Evolutionary conservation across 2,329 filamentous ascomycete species (phyloP).

Genomic region (Nothophoma quercina): DNA sequence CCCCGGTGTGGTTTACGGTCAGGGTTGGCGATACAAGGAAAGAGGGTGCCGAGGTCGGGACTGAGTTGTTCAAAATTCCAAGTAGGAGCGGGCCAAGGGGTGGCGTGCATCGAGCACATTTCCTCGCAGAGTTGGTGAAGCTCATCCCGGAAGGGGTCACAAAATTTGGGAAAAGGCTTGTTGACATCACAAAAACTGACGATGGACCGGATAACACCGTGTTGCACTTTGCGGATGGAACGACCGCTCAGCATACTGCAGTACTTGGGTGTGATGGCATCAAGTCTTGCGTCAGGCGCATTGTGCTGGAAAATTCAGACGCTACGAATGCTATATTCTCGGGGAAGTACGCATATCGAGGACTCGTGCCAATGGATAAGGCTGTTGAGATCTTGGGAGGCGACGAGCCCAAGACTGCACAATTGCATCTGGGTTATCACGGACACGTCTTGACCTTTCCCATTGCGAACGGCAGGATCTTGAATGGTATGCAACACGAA

Average conservation of each 20-base stretch:
- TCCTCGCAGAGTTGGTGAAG: conserved; percentile 59
- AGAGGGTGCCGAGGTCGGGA: conserved; percentile 21
- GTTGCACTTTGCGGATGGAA: conserved; percentile 56
- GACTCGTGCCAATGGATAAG: conserved; percentile 66
- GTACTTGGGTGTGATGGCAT: conserved; percentile 72
- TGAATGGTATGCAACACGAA: conserved; percentile 55
- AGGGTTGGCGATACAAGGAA: conserved; percentile 35
- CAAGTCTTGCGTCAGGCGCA: conserved; percentile 62
- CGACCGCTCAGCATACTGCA: conserved; percentile 52
- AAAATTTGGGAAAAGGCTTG: conserved; percentile 51
- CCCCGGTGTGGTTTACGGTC: conserved; percentile 34
- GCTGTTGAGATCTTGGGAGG: conserved; percentile 59
- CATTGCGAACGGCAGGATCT: conserved; percentile 61
- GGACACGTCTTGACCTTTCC: conserved; percentile 70
- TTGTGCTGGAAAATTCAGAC: conserved; percentile 59
- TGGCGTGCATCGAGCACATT: conserved; percentile 58
- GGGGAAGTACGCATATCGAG: conserved; percentile 68
- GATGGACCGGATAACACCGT: conserved; percentile 37
- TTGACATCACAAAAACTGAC: conserved; percentile 31
- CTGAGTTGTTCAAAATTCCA: conserved; percentile 34
- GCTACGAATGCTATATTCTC: conserved; percentile 59
- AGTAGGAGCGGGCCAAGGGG: conserved; percentile 36
- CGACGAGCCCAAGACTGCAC: conserved; percentile 56
- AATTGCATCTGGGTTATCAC: conserved; percentile 65
- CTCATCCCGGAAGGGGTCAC: conserved; percentile 54